A percentile compares a stretch with the other conserved stretches of the same genome.
These are phyloP conservation scores for Hemerocallis citrina DNA, from an alignment of 106 monocot genomes.

Conservation along the genomic window DNA sequence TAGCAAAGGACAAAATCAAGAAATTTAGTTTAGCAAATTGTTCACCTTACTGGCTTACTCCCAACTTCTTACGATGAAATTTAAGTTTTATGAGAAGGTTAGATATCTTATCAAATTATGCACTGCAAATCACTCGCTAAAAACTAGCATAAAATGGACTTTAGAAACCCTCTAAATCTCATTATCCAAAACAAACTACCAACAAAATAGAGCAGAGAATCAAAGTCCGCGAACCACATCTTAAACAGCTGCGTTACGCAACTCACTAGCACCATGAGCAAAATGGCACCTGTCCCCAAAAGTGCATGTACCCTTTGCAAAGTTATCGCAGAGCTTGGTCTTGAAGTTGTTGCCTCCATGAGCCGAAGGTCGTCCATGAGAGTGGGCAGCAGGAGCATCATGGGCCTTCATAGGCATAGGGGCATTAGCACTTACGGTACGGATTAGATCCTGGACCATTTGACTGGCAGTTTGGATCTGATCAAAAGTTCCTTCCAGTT, in stretches of 20 bases:
- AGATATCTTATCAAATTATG: no score
- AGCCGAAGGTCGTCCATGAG: neutral
- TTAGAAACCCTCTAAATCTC: no score
- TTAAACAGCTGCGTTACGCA: conserved; percentile 22
- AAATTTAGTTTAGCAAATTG: no score
- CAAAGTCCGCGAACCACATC: no score
- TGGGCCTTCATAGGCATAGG: neutral
- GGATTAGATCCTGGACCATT: conserved; percentile 33
- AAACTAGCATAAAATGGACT: no score
- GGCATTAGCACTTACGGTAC: conserved; percentile 17
- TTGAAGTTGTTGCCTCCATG: conserved; percentile 20
- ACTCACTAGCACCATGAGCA: conserved; percentile 41
- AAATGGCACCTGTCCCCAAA: conserved; percentile 55
- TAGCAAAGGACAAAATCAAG: no score
- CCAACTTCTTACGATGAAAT: no score
- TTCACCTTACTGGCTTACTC: no score
- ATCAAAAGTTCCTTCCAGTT: conserved; percentile 42
- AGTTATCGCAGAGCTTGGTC: conserved; percentile 52
- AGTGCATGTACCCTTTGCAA: conserved; percentile 39
- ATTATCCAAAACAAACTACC: no score
- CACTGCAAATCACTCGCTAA: no score
- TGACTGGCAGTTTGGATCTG: conserved; percentile 41
- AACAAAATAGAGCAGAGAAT: no score
- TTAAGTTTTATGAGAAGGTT: no score
- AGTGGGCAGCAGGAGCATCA: neutral